phyloP scores from a whole-genome alignment of 1,284 basidiomycete genomes.

The Phellopilus nigrolimitatus region DNA sequence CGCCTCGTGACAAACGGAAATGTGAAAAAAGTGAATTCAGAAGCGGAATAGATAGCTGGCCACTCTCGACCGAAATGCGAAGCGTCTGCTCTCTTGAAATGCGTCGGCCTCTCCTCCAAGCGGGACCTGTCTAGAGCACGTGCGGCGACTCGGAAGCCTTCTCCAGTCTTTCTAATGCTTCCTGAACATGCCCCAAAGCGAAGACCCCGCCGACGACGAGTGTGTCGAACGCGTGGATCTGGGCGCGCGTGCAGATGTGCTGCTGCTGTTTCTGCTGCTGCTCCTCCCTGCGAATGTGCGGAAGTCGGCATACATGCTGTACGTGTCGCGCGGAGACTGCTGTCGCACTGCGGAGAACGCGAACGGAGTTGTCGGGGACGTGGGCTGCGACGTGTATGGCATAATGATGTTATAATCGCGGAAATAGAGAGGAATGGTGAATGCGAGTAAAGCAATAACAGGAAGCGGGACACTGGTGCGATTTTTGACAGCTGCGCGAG shows the following conservation, averaged over 20 bases:
- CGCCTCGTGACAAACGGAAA: not conserved
- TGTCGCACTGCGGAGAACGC: constrained; percentile 61
- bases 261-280: too few species aligned
- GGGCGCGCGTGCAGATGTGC: too few species aligned
- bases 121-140: too few species aligned
- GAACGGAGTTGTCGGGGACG: constrained; percentile 38
- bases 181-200: constrained; percentile 12
- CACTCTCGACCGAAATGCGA: not conserved
- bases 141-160: too few species aligned
- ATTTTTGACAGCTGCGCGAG: not conserved
- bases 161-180: not conserved
- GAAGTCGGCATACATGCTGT: constrained; percentile 61
- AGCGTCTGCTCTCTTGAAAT: not conserved
- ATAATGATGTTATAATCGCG: too few species aligned
- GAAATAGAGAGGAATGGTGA: not conserved
- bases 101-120: too few species aligned
- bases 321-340: constrained; percentile 60
- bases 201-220: not conserved
- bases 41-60: constrained; percentile 2
- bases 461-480: not conserved
- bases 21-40: not conserved
- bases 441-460: not conserved
- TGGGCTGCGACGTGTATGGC: too few species aligned
- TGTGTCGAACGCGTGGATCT: not conserved
- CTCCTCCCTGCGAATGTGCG: constrained; percentile 5